Percentiles rank a stretch among this genome's conserved stretches.
Evolutionary conservation across 116 monocot genomes (phyloP).

Genomic region (Posidonia oceanica): DNA sequence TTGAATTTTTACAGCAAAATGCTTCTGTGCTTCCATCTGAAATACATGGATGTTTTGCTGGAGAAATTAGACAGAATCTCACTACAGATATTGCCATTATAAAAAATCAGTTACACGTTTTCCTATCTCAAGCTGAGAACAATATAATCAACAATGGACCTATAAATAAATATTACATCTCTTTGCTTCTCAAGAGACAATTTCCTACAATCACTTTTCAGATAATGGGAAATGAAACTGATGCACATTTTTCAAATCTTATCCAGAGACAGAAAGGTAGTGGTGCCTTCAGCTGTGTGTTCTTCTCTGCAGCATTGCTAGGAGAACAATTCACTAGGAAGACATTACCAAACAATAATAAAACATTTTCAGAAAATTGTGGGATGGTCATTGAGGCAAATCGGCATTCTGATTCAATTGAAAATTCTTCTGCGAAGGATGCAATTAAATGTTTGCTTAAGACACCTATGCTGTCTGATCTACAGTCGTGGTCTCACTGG

Average conservation of each 20-base stretch:
- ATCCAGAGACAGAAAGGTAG: too few relatives aligned
- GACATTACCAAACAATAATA: not conserved
- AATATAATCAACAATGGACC: constrained; percentile 18
- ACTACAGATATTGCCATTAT: too few relatives aligned
- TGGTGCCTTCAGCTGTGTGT: constrained; percentile 16
- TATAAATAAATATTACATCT: constrained; percentile 22
- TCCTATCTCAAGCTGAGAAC: constrained; percentile 44
- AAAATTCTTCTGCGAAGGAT: constrained; percentile 30
- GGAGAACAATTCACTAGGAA: constrained; percentile 21
- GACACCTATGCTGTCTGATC: constrained; percentile 75
- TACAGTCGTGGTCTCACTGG: constrained; percentile 41
- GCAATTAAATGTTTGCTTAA: constrained; percentile 62
- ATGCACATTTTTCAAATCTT: too few relatives aligned
- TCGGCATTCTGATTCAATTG: not conserved
- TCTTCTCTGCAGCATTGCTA: constrained; percentile 45
- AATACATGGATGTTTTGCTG: constrained; percentile 2
- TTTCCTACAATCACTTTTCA: constrained; percentile 53
- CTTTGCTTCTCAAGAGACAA: constrained; percentile 51
- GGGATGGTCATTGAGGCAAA: too few relatives aligned
- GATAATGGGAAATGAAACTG: constrained; percentile 25
- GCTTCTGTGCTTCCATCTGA: constrained; percentile 26
- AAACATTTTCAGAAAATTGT: too few relatives aligned
- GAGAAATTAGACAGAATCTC: too few relatives aligned
- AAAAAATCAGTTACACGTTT: constrained; percentile 11
- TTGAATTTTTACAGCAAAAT: constrained; percentile 49